Evolutionary conservation across 1,284 basidiomycete genomes (phyloP), one percentile per base, ranked within the genome.

Genomic region (Puccinia triticina): DNA sequence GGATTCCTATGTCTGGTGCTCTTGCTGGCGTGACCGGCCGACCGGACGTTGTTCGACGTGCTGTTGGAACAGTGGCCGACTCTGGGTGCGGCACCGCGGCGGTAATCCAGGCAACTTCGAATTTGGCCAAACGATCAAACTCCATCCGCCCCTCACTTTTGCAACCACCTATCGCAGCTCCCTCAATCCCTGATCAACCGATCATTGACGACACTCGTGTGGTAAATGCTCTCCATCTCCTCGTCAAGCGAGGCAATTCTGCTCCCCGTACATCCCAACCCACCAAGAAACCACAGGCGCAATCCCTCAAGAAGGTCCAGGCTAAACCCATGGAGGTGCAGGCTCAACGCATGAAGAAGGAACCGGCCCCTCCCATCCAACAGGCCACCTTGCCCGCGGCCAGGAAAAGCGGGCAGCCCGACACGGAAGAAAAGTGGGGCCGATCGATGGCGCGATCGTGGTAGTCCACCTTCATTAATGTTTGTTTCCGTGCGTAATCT

Each of bases 1-100:
- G 32, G 26, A 46, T 37, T 18, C 8, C 40, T 3, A 66, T 66
- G 16, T 69, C 66, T 12, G 10, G 14, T 37, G 40, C 7, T 37
- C 10, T n/a, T 29, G 23, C 21, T 69, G 66, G 66, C 7, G 23
- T 37, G 4, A 29, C 14, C 10, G 14, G 40, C 40, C 66, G 40
- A 1, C 43, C 48, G 66, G 40, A 11, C 23, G 1, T 48, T 21
- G 66, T 69, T 12, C 66, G 66, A 8, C 66, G 66, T 29, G 66
- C 66, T 14, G 66, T 69, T 14, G 66, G 66, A 8, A 48, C 40
- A 69, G 66, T 69, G 7, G 3, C 66, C 40, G 66, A 69, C 43
- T 29, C 66, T 1, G 40, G 2, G 1, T 26, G 55, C 26, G n/a
- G 55, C 8, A 21, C 37, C 4, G 16, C 23, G 1, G 40, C 23